Evolutionary conservation across 1,284 basidiomycete species (phyloP).

Genomic region (Ceratobasidium papillatum): DNA sequence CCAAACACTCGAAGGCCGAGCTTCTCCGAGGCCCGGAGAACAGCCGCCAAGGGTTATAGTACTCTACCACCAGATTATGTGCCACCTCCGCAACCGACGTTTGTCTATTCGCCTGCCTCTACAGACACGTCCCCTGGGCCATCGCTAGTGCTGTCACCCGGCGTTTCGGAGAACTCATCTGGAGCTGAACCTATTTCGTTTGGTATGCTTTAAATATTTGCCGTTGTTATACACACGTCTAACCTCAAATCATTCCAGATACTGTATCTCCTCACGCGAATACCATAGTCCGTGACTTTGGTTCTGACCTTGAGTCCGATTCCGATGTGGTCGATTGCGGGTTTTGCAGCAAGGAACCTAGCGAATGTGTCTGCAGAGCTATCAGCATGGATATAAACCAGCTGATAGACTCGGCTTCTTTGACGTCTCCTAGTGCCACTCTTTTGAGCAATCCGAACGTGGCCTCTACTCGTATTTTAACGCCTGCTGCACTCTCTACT

Average conservation of each 20-base stretch:
- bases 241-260: conserved; percentile 1
- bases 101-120: conserved; percentile 24
- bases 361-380: conserved; percentile 75
- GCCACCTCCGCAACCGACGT: conserved; percentile 8
- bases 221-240: background rate
- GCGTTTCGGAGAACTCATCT: conserved; percentile 18
- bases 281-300: background rate
- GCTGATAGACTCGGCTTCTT: conserved; percentile 45
- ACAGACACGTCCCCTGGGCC: conserved; percentile 23
- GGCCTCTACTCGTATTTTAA: conserved; percentile 27
- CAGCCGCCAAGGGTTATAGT: conserved; percentile 9
- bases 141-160: conserved; percentile 27
- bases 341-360: conserved; percentile 71
- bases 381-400: conserved; percentile 59
- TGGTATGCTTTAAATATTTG: background rate
- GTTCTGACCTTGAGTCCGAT: background rate
- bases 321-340: conserved; percentile 62
- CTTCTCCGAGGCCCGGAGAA: background rate
- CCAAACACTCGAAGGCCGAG: background rate
- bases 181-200: conserved; percentile 19
- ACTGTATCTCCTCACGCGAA: background rate
- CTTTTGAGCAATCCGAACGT: conserved; percentile 47
- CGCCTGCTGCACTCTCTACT: conserved; percentile 44
- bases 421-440: conserved; percentile 46
- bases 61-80: conserved; percentile 37